Evolutionary conservation across 78 protist species (phyloP).

Genomic region (Trichosphaerium sp.): DNA sequence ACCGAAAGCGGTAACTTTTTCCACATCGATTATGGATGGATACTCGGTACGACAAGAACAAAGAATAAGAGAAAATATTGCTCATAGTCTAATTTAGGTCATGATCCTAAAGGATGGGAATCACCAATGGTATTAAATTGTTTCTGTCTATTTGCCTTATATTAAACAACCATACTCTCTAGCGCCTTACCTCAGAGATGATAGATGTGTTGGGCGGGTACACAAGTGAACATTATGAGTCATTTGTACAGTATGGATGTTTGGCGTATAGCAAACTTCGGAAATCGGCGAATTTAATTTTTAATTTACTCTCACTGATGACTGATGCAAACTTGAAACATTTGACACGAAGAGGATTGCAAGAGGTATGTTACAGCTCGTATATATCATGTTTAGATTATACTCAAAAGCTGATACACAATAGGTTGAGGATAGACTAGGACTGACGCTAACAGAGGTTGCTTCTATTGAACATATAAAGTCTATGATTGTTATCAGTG

Average conservation of each 20-base stretch:
- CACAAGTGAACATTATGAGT: slow-evolving; percentile 27
- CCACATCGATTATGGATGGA: slow-evolving; percentile 96
- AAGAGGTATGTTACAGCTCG: too few species aligned
- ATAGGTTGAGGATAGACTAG: too few species aligned
- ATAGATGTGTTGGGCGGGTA: slow-evolving; percentile 94
- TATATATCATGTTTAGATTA: too few species aligned
- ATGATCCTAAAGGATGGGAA: too few species aligned
- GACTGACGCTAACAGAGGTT: too few species aligned
- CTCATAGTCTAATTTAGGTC: too few species aligned
- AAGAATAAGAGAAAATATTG: neutral
- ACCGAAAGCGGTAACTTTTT: slow-evolving; percentile 68
- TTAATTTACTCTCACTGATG: slow-evolving; percentile 86
- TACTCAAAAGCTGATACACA: too few species aligned
- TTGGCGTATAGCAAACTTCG: slow-evolving; percentile 83
- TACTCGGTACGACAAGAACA: slow-evolving; percentile 59
- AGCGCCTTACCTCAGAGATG: slow-evolving; percentile 71
- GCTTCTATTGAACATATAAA: too few species aligned
- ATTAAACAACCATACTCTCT: neutral
- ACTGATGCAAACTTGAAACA: slow-evolving; percentile 75
- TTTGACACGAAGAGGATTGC: too few species aligned
- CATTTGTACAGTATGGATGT: slow-evolving; percentile 70
- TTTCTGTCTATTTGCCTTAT: too few species aligned
- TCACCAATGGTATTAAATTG: too few species aligned
- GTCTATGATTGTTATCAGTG: too few species aligned
- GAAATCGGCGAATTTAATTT: slow-evolving; percentile 67